phyloP scores from a whole-genome alignment of 2,329 filamentous ascomycete species.

The Shiraia sp. region DNA sequence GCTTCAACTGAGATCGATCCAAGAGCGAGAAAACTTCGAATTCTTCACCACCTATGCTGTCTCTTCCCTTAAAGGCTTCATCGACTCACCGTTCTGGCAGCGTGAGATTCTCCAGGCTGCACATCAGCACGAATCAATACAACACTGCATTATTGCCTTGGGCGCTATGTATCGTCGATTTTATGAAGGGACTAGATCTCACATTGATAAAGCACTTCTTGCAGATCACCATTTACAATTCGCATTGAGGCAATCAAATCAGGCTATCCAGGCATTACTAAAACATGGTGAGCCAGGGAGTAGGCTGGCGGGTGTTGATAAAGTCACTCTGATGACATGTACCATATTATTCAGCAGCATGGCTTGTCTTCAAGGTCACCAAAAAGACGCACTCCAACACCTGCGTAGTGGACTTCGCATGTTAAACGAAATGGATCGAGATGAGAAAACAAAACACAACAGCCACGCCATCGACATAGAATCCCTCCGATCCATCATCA shows the following conservation, averaged over 20 bases:
- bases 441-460: constrained; percentile 5
- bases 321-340: constrained; percentile 35
- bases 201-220: constrained; percentile 23
- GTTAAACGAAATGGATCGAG: constrained; percentile 30
- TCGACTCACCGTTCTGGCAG: constrained; percentile 38
- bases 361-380: constrained; percentile 39
- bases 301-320: constrained; percentile 17
- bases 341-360: constrained; percentile 37
- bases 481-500: constrained; percentile 34
- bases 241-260: constrained; percentile 37
- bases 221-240: constrained; percentile 32
- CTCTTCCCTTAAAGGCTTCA: constrained; percentile 30
- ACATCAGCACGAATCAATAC: constrained; percentile 34
- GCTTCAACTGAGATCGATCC: constrained; percentile 20
- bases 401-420: constrained; percentile 36
- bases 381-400: constrained; percentile 31
- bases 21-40: constrained; percentile 34
- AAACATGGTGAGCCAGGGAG: constrained; percentile 7
- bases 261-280: constrained; percentile 29
- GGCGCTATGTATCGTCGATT: constrained; percentile 40
- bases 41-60: constrained; percentile 35
- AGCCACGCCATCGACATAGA: constrained; percentile 29
- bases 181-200: constrained; percentile 21
- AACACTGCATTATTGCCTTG: constrained; percentile 35
- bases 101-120: constrained; percentile 36